Conservation (phyloP, 805 yeast genomes). For the Saturnispora silvae region DNA sequence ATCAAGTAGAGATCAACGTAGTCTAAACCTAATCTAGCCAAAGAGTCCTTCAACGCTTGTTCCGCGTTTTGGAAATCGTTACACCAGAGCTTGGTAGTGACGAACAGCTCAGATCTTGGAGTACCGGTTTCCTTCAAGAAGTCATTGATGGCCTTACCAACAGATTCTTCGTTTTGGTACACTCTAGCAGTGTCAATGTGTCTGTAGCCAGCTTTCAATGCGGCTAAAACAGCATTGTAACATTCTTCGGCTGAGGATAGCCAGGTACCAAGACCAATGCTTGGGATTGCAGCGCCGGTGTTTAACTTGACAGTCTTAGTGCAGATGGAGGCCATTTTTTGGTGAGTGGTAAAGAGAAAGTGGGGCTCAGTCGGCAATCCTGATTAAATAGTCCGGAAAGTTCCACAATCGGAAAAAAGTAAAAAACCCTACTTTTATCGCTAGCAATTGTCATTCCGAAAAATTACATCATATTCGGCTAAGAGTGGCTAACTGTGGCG, state of each 20-base stretch:
- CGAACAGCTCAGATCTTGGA: conserved; percentile 44
- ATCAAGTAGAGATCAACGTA: conserved; percentile 57
- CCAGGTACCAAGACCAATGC: conserved; percentile 17
- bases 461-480: no score
- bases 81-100: conserved; percentile 57
- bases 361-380: no score
- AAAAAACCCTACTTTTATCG: no score
- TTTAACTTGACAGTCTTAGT: conserved; percentile 5
- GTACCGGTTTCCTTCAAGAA: conserved; percentile 41
- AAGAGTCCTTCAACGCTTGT: conserved; percentile 39
- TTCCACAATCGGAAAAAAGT: no score
- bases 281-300: conserved; percentile 14
- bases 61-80: conserved; percentile 30
- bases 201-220: conserved; percentile 56
- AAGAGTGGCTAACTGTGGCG: no score
- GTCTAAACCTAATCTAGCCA: conserved; percentile 41
- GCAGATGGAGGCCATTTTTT: conserved; percentile 1
- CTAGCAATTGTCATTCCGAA: no score
- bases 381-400: no score
- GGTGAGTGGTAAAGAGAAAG: no score
- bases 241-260: conserved; percentile 31
- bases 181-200: conserved; percentile 72
- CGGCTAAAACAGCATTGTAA: conserved; percentile 45
- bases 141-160: conserved; percentile 45
- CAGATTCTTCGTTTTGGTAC: conserved; percentile 52